Evolutionary conservation across 495 filamentous ascomycete species (phyloP).

Genomic region (Trichoderma erinaceum): DNA sequence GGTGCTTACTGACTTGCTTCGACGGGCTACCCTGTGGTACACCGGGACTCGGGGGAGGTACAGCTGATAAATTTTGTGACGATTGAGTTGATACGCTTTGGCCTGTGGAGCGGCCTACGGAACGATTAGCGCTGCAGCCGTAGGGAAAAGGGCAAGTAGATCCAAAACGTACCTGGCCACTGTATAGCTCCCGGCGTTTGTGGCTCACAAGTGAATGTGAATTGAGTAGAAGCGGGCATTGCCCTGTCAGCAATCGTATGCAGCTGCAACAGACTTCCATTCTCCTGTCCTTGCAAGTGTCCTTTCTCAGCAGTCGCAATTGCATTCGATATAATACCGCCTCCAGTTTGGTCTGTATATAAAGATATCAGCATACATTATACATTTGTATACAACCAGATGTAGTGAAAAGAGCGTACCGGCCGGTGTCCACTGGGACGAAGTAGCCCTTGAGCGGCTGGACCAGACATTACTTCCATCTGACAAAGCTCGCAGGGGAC

Average conservation of each 20-base stretch:
- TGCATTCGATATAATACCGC: slow-evolving; percentile 81
- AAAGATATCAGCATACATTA: slow-evolving; percentile 19
- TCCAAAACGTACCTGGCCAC: slow-evolving; percentile 36
- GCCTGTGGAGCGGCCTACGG: background rate
- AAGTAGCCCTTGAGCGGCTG: slow-evolving; percentile 36
- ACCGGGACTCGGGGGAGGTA: background rate
- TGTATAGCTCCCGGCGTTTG: slow-evolving; percentile 41
- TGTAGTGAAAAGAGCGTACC: background rate
- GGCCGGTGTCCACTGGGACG: background rate
- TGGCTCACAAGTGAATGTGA: slow-evolving; percentile 82
- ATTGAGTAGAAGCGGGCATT: slow-evolving; percentile 66
- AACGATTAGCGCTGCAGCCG: background rate
- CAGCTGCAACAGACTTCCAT: slow-evolving; percentile 68
- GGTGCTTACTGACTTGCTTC: slow-evolving; percentile 6
- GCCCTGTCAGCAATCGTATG: slow-evolving; percentile 44
- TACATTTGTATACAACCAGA: background rate
- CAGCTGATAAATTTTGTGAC: background rate
- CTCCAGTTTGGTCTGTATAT: slow-evolving; percentile 38
- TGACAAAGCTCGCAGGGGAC: slow-evolving; percentile 52
- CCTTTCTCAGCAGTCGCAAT: slow-evolving; percentile 80
- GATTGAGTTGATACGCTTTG: background rate
- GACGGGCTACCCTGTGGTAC: slow-evolving; percentile 21
- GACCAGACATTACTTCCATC: slow-evolving; percentile 50
- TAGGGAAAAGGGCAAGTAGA: slow-evolving; percentile 15
- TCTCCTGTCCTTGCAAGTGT: slow-evolving; percentile 58